Base-by-base conservation (phyloP, 1,284 basidiomycete genomes). In the Malassezia globosa region DNA sequence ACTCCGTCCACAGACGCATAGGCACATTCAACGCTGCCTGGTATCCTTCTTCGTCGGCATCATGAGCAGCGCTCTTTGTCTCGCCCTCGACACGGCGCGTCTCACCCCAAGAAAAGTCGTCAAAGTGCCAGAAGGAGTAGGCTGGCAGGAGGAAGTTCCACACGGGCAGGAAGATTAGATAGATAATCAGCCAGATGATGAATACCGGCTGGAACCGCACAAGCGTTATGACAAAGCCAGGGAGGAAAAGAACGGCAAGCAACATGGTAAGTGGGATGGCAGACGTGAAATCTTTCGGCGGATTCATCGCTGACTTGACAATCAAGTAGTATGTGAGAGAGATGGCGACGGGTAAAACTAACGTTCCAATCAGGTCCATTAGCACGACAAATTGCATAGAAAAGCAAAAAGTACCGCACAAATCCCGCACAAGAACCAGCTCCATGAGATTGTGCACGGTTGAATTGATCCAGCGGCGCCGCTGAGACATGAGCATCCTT, bases 401-500 rank as follows among this genome's bases (percentile, higher is more conserved):
- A 54, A 75, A 74, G 87, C 94, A 75, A 62, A 75, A 75, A 0
- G 74, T 75, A 11, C 74, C 74, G 48, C 74, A 97, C 19, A 97
- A 79, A 68, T 97, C 88, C 58, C 87, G 85, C 23, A 99, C 94
- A 53, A 87, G 81, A 29, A 97, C 87, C 27, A 99, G 83, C 73
- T 99, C 94, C 89, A 96, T 95, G 46, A 99, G 80, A 71, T 99
- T 97, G 77, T 97, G 94, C 40, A 97, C 86, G 0, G 94, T 97
- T 37, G 89, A 96, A 74, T 96, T 97, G 77, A 99, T 97, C 94
- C 94, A 99, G 58, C 94, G 83, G 23, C 94, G 83, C 26, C 94
- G 85, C 72, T 99, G 94, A 1, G 92, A 97, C 10, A 99, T 79
- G 36, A 99, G 78, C 41, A 97, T 81, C 33, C 77, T 76, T 75